Conservation (phyloP, 2,329 filamentous ascomycete species). For the Fusarium nanum region DNA sequence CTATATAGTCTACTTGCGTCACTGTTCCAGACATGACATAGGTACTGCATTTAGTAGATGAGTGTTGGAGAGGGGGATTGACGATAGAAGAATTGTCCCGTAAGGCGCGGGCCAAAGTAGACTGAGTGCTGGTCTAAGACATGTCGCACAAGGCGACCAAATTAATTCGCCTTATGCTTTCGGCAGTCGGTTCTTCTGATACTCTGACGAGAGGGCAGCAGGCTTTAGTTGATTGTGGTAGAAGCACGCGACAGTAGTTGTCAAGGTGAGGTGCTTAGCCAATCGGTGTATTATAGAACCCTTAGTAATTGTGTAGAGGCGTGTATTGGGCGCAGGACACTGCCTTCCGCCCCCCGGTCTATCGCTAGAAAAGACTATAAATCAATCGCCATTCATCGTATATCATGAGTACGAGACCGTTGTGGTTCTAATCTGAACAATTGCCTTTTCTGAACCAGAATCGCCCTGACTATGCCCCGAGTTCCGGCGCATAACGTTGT, state of each 20-base stretch:
- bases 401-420: background rate
- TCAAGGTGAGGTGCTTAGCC: background rate
- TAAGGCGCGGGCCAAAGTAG: too few relatives aligned
- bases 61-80: background rate
- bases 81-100: background rate
- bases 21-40: background rate
- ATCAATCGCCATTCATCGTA: background rate
- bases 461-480: constrained; percentile 14
- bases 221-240: background rate
- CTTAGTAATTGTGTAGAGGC: background rate
- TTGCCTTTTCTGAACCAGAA: constrained; percentile 25
- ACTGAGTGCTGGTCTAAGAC: background rate
- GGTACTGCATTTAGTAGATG: background rate
- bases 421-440: constrained; percentile 10
- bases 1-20: background rate
- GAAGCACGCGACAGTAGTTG: background rate
- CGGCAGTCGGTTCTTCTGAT: background rate
- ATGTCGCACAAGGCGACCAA: background rate
- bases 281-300: background rate
- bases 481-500: background rate
- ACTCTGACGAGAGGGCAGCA: background rate
- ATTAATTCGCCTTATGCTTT: background rate
- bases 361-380: background rate
- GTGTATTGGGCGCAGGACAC: background rate
- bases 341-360: background rate